phyloP scores from a whole-genome alignment of 768 basidiomycete species.

The Phylloporus sp. region DNA sequence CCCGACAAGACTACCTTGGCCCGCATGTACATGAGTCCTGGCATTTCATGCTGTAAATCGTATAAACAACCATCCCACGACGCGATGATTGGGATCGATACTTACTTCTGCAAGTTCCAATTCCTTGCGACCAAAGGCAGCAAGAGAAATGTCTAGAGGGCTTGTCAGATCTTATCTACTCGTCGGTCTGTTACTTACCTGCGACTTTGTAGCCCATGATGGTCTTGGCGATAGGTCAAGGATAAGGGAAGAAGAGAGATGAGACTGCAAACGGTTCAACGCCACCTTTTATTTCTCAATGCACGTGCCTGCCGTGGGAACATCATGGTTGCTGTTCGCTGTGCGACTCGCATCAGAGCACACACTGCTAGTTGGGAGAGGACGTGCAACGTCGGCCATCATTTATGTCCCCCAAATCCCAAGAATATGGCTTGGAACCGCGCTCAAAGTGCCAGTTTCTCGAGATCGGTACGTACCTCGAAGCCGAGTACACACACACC shows the following conservation, averaged over 20 bases:
- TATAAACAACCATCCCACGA: slow-evolving; percentile 11
- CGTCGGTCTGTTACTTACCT: slow-evolving; percentile 41
- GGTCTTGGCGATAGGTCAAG: slow-evolving; percentile 20
- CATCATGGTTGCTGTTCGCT: neutral
- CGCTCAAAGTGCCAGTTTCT: slow-evolving; percentile 51
- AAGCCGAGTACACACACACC: slow-evolving; percentile 2
- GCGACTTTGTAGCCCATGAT: slow-evolving; percentile 88
- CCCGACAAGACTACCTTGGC: slow-evolving; percentile 55
- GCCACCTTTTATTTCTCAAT: slow-evolving; percentile 31
- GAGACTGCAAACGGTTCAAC: slow-evolving; percentile 12
- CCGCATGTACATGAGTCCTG: slow-evolving; percentile 91
- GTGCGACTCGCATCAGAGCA: neutral
- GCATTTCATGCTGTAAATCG: slow-evolving; percentile 76
- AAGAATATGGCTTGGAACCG: neutral
- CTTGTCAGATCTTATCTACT: neutral
- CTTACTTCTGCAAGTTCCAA: slow-evolving; percentile 96
- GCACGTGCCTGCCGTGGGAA: slow-evolving; percentile 34
- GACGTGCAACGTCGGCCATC: neutral
- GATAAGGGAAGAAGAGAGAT: slow-evolving; percentile 20
- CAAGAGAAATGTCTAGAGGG: slow-evolving; percentile 81
- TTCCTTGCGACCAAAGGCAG: slow-evolving; percentile 99
- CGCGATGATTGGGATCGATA: slow-evolving; percentile 1
- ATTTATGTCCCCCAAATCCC: slow-evolving; percentile 4
- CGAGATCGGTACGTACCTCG: slow-evolving; percentile 45
- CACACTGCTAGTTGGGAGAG: neutral